Evolutionary conservation across 305 asterid species (phyloP).

Genomic region (Fraxinus velutina): DNA sequence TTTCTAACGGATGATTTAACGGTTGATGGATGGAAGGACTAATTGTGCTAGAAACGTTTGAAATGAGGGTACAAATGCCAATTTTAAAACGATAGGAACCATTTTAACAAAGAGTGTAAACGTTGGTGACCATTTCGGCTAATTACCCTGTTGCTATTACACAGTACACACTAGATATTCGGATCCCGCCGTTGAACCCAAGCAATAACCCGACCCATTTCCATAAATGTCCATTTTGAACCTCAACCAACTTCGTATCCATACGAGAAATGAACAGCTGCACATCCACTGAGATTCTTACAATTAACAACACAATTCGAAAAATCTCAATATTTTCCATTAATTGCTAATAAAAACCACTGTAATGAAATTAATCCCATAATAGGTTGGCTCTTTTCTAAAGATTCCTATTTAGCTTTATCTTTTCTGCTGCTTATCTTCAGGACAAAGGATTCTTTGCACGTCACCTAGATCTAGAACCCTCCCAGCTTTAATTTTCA

Average conservation of each 20-base stretch:
- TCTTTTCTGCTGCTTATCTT: constrained; percentile 19
- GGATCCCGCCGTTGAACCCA: background rate
- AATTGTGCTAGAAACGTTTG: too few species aligned
- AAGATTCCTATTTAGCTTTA: constrained; percentile 25
- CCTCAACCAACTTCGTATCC: background rate
- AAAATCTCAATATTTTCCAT: background rate
- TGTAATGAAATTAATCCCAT: constrained; percentile 11
- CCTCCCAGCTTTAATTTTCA: constrained; percentile 2
- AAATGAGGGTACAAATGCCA: too few species aligned
- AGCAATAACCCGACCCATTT: background rate
- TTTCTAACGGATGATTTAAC: too few species aligned
- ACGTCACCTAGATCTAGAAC: constrained; percentile 25
- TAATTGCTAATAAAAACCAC: constrained; percentile 15
- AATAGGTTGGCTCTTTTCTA: constrained; percentile 14
- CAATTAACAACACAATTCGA: background rate
- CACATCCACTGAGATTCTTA: constrained; percentile 4
- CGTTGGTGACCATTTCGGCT: too few species aligned
- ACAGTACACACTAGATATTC: background rate
- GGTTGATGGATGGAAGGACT: too few species aligned
- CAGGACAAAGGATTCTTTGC: constrained; percentile 30
- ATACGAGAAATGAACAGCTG: constrained; percentile 8
- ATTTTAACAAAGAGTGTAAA: too few species aligned
- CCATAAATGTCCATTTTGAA: background rate
- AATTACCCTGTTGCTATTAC: background rate
- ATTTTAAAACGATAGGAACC: too few species aligned